Base-by-base conservation (phyloP, 768 basidiomycete genomes). In the Mycena belliarum region DNA sequence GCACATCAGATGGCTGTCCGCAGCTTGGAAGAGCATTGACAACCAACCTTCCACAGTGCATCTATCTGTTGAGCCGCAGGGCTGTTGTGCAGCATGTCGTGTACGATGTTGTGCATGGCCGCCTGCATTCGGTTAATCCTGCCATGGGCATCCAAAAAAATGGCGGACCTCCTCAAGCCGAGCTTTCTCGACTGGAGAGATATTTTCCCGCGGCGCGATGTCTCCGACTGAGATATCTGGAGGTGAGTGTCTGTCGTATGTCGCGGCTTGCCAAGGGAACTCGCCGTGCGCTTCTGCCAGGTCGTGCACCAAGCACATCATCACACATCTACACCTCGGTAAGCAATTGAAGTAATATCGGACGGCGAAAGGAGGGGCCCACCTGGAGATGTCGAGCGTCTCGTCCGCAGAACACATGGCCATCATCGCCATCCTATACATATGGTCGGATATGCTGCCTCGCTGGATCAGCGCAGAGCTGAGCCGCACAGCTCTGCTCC, bases 371-470 rank as follows among this genome's bases (percentile, higher is more conserved):
- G 15, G 18, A 32, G 6, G 49, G 20, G 32, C 82, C 49, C 58
- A 92, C 92, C 88, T 89, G 65, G 89, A 71, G 25, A 90, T 71
- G 70, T 92, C 89, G 9, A 93, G 79, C 1, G 76, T 79, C n/a
- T 73, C 49, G 66, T 92, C 92, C 0, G 92, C 87, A 6, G 85
- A 82, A 59, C 93, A 89, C 85, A 99, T 88, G 5, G 94, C 88
- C 41, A 98, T 80, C n/a, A 98, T 70, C 2, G 93, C 89, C 96
- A 99, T 98, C 45, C 96, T 80, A 70, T 94, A 92, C 96, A 97
- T 98, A 67, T 98, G 95, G 71, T 98, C 96, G 9, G 93, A 87
- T 61, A 98, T 95, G 63, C 91, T 93, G 58, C 20, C 24, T 40
- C 11, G 4, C 33, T 10, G 16, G 18, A 37, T 25, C 38, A 9